Evolutionary conservation across 352 stramenopile species (phyloP).

Genomic region (Globisporangium polare): DNA sequence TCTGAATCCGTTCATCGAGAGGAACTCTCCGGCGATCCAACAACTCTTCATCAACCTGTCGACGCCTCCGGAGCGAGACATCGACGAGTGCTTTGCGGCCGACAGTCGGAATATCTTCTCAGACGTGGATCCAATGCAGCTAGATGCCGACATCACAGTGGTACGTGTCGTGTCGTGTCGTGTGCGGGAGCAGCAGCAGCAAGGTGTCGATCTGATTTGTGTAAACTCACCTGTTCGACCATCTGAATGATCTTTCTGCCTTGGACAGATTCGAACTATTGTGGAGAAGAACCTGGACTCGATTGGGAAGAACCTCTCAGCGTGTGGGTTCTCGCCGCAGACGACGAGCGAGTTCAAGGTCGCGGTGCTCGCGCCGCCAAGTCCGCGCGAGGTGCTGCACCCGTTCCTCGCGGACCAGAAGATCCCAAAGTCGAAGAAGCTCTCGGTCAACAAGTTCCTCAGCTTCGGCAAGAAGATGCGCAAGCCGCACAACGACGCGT

Average conservation of each 20-base stretch:
- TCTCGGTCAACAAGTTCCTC: conserved; percentile 76
- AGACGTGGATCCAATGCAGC: conserved; percentile 46
- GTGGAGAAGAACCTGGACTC: conserved; percentile 70
- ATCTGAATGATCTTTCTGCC: not conserved
- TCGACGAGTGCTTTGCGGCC: conserved; percentile 69
- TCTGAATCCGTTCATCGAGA: conserved; percentile 85
- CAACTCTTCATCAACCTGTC: conserved; percentile 74
- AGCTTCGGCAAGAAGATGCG: conserved; percentile 56
- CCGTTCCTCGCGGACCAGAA: conserved; percentile 36
- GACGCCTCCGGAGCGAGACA: conserved; percentile 51
- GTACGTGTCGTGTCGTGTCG: conserved; percentile 19
- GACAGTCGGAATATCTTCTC: conserved; percentile 77
- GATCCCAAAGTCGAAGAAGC: conserved; percentile 54
- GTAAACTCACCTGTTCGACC: not conserved
- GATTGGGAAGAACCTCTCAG: conserved; percentile 63
- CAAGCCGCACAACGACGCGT: conserved; percentile 31
- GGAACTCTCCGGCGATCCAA: conserved; percentile 74
- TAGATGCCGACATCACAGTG: conserved; percentile 52
- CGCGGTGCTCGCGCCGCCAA: conserved; percentile 28
- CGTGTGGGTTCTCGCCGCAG: conserved; percentile 32
- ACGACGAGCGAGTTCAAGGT: conserved; percentile 54
- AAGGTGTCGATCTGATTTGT: not conserved
- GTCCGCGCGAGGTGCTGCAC: conserved; percentile 13
- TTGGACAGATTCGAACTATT: conserved; percentile 54
- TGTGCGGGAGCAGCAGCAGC: not conserved